phyloP scores from a whole-genome alignment of 2,329 filamentous ascomycete species.

The Beauveria sp. region DNA sequence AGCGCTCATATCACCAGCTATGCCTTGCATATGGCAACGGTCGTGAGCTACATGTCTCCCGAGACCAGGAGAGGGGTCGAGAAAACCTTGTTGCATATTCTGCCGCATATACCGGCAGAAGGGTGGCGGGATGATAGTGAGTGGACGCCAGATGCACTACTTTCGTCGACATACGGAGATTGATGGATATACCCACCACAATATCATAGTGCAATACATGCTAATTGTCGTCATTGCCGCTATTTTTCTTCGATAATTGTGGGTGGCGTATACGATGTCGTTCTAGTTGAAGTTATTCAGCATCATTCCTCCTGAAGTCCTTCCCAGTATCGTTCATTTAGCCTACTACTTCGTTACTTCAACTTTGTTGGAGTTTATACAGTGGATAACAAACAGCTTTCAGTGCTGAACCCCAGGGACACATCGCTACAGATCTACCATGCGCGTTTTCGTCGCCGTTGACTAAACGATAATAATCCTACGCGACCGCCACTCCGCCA shows the following conservation, averaged over 20 bases:
- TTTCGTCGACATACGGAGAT: slow-evolving; percentile 2
- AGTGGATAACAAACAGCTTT: too few relatives aligned
- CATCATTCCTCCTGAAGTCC: too few relatives aligned
- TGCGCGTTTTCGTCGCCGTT: too few relatives aligned
- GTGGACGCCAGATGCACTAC: neutral
- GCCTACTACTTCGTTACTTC: too few relatives aligned
- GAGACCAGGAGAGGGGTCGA: slow-evolving; percentile 4
- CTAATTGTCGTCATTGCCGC: neutral
- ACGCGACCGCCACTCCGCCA: too few relatives aligned
- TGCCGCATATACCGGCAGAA: neutral
- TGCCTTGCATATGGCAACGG: neutral
- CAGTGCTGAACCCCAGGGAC: too few relatives aligned
- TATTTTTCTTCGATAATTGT: neutral
- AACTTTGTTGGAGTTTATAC: too few relatives aligned
- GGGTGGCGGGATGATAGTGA: neutral
- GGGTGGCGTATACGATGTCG: neutral
- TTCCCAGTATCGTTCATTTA: too few relatives aligned
- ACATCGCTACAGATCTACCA: too few relatives aligned
- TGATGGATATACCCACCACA: neutral
- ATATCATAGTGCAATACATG: neutral
- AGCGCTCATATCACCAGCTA: neutral
- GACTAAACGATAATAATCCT: too few relatives aligned
- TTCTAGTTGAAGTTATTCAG: neutral
- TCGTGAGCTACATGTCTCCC: neutral
- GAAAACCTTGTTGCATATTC: neutral